A percentile compares a stretch with the other conserved stretches of the same genome.
phyloP scores from a whole-genome alignment of 2,329 filamentous ascomycete genomes.

The Penicillium digitatum region DNA sequence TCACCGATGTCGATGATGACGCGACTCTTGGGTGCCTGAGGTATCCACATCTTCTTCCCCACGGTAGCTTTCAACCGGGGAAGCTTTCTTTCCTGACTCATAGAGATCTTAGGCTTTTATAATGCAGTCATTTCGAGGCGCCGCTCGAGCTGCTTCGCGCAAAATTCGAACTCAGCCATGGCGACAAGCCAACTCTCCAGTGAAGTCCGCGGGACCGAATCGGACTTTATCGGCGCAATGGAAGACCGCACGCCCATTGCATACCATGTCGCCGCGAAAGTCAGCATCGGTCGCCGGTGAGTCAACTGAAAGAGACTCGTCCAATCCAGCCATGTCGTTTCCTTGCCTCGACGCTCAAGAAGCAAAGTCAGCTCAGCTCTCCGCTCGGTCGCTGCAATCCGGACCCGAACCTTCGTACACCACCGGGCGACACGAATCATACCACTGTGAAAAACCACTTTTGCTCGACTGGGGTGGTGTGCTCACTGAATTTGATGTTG shows the following conservation, averaged over 20 bases:
- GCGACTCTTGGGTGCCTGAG: slow-evolving; percentile 17
- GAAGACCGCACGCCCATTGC: slow-evolving; percentile 17
- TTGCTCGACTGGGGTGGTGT: slow-evolving; percentile 92
- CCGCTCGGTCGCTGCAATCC: slow-evolving; percentile 61
- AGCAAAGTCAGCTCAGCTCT: slow-evolving; percentile 69
- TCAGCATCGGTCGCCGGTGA: slow-evolving; percentile 14
- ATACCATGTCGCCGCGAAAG: slow-evolving; percentile 19
- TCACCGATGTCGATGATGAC: slow-evolving; percentile 19
- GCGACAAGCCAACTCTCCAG: slow-evolving; percentile 9
- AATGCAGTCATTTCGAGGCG: slow-evolving; percentile 23
- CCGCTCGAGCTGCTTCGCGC: slow-evolving; percentile 20
- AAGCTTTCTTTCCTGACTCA: not conserved
- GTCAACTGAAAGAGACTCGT: slow-evolving; percentile 41
- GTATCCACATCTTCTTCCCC: slow-evolving; percentile 9
- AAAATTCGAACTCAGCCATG: slow-evolving; percentile 14
- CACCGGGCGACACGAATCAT: slow-evolving; percentile 74
- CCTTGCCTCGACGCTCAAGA: slow-evolving; percentile 86
- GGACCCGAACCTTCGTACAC: slow-evolving; percentile 95
- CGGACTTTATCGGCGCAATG: slow-evolving; percentile 20
- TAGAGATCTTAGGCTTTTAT: not conserved
- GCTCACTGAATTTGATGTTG: slow-evolving; percentile 79
- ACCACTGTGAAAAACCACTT: slow-evolving; percentile 68
- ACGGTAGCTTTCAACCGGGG: not conserved
- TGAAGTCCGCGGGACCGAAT: slow-evolving; percentile 6
- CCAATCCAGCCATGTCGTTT: slow-evolving; percentile 83